Percentiles rank a stretch among this genome's conserved stretches.
phyloP scores from a whole-genome alignment of 163 green algal species.

The Prototheca cutis region DNA sequence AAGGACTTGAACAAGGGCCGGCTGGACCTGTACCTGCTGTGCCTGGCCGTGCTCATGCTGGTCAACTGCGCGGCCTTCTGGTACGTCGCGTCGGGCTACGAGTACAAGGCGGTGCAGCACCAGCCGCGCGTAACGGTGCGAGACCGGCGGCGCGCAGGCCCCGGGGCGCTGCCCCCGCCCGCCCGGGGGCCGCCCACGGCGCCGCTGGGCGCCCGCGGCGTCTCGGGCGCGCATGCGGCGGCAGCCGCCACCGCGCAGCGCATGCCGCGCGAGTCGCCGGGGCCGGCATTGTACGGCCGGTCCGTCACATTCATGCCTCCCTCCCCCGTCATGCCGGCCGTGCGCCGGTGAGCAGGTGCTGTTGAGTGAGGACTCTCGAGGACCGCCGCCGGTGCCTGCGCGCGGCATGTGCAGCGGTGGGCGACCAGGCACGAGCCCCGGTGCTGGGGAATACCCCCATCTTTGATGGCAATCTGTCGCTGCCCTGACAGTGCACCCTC shows the following conservation, averaged over 20 bases:
- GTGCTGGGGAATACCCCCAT: no score
- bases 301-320: constrained; percentile 66
- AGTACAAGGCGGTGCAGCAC: constrained; percentile 67
- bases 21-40: constrained; percentile 71
- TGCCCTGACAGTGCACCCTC: no score
- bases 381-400: background rate
- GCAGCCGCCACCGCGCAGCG: background rate
- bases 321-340: constrained; percentile 53
- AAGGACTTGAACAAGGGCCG: constrained; percentile 55
- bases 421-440: no score
- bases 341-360: constrained; percentile 43
- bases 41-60: constrained; percentile 56
- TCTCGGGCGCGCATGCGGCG: constrained; percentile 10
- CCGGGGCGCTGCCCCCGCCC: background rate
- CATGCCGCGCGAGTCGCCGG: constrained; percentile 3
- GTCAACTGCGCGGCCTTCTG: constrained; percentile 61
- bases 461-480: no score
- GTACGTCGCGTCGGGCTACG: constrained; percentile 53
- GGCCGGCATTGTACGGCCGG: constrained; percentile 48
- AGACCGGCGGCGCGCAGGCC: background rate
- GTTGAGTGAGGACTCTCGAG: background rate
- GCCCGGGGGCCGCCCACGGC: background rate
- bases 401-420: no score
- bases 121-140: constrained; percentile 5
- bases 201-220: background rate